Percentiles rank a stretch among this genome's conserved stretches.
phyloP scores from a whole-genome alignment of 192 early-diverging fungal genomes.

The Coemansia sp. region DNA sequence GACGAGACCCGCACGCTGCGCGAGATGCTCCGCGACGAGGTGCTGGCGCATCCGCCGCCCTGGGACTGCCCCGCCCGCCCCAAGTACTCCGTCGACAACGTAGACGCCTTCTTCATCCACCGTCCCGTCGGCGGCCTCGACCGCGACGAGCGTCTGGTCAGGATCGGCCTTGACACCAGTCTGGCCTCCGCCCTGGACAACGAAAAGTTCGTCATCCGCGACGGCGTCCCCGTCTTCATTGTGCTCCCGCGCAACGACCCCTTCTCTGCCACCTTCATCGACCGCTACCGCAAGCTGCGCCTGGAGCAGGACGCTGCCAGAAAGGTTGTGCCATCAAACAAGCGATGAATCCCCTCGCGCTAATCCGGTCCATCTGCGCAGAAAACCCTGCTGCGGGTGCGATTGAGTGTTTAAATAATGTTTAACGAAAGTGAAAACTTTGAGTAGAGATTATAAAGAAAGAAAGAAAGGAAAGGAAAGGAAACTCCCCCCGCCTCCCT shows the following conservation, averaged over 20 bases:
- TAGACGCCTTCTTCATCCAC: slow-evolving; percentile 83
- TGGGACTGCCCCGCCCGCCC: slow-evolving; percentile 72
- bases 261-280: slow-evolving; percentile 67
- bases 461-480: too few species aligned
- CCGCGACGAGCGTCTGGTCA: slow-evolving; percentile 63
- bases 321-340: slow-evolving; percentile 1
- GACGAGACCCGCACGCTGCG: slow-evolving; percentile 79
- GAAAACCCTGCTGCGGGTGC: too few species aligned
- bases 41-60: slow-evolving; percentile 75
- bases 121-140: slow-evolving; percentile 50
- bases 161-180: slow-evolving; percentile 61
- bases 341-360: not conserved
- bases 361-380: not conserved
- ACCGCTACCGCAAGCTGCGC: slow-evolving; percentile 60
- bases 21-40: slow-evolving; percentile 74
- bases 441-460: too few species aligned
- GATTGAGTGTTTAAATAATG: too few species aligned
- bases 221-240: slow-evolving; percentile 85
- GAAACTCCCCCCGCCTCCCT: too few species aligned
- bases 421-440: too few species aligned
- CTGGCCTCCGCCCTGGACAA: slow-evolving; percentile 66
- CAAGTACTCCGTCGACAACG: slow-evolving; percentile 66
- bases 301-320: slow-evolving; percentile 21
- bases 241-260: slow-evolving; percentile 68
- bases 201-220: slow-evolving; percentile 70